Conservation (phyloP, 1,284 basidiomycete species). For the Ceratobasidium sp. region DNA sequence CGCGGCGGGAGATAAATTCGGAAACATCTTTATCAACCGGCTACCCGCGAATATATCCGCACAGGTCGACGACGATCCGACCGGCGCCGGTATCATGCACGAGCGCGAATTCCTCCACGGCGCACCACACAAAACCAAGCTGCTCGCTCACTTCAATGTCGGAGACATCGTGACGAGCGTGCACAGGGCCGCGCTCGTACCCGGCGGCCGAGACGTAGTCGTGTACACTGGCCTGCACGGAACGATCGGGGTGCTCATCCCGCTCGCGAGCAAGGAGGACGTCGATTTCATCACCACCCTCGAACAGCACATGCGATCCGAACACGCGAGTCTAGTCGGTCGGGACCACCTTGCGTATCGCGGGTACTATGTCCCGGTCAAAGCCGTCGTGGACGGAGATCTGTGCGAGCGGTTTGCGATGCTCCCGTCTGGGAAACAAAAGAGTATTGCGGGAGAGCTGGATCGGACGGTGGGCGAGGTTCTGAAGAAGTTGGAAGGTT, state of each 20-base stretch:
- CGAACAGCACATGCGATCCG: slow-evolving; percentile 94
- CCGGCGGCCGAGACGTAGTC: slow-evolving; percentile 94
- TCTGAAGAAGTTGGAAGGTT: slow-evolving; percentile 93
- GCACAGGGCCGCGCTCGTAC: slow-evolving; percentile 90
- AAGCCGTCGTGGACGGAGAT: slow-evolving; percentile 93
- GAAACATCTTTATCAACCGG: slow-evolving; percentile 95
- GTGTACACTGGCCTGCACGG: slow-evolving; percentile 95
- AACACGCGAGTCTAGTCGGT: slow-evolving; percentile 88
- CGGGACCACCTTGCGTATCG: slow-evolving; percentile 93
- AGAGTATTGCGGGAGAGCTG: slow-evolving; percentile 84
- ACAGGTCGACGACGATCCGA: slow-evolving; percentile 97
- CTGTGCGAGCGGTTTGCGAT: slow-evolving; percentile 87
- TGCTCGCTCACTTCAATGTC: slow-evolving; percentile 93
- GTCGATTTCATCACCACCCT: slow-evolving; percentile 97
- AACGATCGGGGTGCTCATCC: slow-evolving; percentile 93
- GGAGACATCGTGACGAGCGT: slow-evolving; percentile 95
- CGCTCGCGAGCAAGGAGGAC: slow-evolving; percentile 97
- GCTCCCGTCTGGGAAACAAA: slow-evolving; percentile 82
- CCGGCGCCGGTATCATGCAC: slow-evolving; percentile 94
- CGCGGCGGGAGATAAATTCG: slow-evolving; percentile 94
- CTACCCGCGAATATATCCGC: slow-evolving; percentile 87
- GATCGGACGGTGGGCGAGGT: slow-evolving; percentile 93
- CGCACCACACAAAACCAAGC: slow-evolving; percentile 92
- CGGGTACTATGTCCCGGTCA: slow-evolving; percentile 94
- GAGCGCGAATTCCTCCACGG: slow-evolving; percentile 96